Conservation (phyloP, 2,329 filamentous ascomycete genomes). For the Diplodia intermedia region DNA sequence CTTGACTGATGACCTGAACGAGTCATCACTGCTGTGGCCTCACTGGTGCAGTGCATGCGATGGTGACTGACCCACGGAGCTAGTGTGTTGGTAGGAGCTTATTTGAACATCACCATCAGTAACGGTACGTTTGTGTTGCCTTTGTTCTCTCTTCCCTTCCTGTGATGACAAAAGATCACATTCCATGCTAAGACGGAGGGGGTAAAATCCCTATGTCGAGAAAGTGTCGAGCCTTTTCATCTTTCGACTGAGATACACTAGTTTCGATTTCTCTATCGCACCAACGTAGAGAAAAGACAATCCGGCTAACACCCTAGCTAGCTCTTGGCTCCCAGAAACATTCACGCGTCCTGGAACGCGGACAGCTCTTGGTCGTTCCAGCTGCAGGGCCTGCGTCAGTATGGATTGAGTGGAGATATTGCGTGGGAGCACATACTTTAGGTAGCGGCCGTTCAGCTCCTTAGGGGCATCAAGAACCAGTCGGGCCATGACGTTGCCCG, state of each 20-base stretch:
- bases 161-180: conserved; percentile 40
- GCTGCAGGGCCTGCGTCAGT: conserved; percentile 26
- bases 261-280: conserved; percentile 20
- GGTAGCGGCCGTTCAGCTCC: conserved; percentile 76
- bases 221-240: conserved; percentile 38
- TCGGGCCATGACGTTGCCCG: conserved; percentile 84
- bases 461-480: conserved; percentile 70
- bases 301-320: conserved; percentile 20
- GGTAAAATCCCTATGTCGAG: conserved; percentile 34
- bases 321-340: not conserved
- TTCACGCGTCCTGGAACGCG: conserved; percentile 31
- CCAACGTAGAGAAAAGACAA: not conserved
- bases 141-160: conserved; percentile 9
- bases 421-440: conserved; percentile 61
- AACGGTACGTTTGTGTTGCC: conserved; percentile 8
- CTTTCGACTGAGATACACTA: conserved; percentile 36
- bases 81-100: conserved; percentile 11
- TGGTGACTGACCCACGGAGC: conserved; percentile 5
- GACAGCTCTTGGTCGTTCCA: conserved; percentile 34
- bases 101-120: conserved; percentile 3
- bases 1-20: conserved; percentile 25
- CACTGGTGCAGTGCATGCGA: not conserved
- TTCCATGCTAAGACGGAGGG: conserved; percentile 43
- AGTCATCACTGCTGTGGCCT: conserved; percentile 1
- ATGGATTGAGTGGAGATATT: not conserved